A percentile compares a stretch with the other conserved stretches of the same genome.
Evolutionary conservation across 176 grass and related monocot genomes (phyloP).

Genomic region (Carex scoparia): DNA sequence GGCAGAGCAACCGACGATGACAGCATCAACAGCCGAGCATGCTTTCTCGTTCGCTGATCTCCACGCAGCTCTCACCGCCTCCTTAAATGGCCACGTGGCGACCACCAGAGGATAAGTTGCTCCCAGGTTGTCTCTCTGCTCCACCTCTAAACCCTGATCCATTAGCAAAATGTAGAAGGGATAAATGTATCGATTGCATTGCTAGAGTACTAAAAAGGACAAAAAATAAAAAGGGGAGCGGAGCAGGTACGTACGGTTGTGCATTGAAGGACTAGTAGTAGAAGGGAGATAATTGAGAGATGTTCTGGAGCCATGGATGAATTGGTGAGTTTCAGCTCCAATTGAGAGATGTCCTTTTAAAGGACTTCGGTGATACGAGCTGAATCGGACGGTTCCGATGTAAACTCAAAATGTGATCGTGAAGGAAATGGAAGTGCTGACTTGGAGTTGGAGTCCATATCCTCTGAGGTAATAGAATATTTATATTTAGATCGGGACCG

Average conservation of each 20-base stretch:
- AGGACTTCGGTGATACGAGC: no score
- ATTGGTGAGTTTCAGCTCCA: background rate
- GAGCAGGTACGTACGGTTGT: background rate
- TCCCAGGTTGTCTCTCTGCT: background rate
- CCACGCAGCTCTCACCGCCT: constrained; percentile 66
- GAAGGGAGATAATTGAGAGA: background rate
- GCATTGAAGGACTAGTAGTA: background rate
- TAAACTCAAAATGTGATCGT: no score
- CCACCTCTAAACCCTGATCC: constrained; percentile 20
- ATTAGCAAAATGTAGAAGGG: constrained; percentile 28
- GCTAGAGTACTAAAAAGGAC: background rate
- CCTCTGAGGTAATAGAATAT: background rate
- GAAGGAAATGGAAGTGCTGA: no score
- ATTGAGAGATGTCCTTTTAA: no score
- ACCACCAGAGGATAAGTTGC: constrained; percentile 51
- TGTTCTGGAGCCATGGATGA: background rate
- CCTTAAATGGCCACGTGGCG: constrained; percentile 77
- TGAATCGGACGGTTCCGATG: no score
- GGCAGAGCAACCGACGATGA: constrained; percentile 67
- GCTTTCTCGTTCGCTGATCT: constrained; percentile 24
- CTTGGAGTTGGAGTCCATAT: no score
- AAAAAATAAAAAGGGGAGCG: constrained; percentile 4
- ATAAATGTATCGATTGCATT: background rate
- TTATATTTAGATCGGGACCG: no score
- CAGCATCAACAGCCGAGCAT: constrained; percentile 56